Percentiles rank a stretch among this genome's conserved stretches.
Conservation (phyloP, 2,329 filamentous ascomycete species). For the Lasiodiplodia sp. region DNA sequence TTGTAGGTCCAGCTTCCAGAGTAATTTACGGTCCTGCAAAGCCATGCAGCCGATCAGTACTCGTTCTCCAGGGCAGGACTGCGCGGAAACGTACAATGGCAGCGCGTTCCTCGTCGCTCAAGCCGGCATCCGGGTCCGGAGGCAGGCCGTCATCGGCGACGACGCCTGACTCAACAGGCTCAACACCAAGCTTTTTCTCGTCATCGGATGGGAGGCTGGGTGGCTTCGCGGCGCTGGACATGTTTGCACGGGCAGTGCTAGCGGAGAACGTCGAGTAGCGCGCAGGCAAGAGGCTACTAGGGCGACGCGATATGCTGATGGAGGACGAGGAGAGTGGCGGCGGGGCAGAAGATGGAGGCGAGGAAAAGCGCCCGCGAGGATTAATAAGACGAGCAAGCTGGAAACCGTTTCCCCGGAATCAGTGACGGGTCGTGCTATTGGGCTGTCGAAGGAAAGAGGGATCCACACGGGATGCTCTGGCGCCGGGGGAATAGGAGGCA, state of each 20-base stretch:
- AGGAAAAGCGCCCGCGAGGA: neutral
- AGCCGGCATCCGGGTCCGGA: slow-evolving; percentile 68
- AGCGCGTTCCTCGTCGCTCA: slow-evolving; percentile 68
- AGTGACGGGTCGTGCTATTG: neutral
- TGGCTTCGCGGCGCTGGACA: slow-evolving; percentile 6
- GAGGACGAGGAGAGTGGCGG: neutral
- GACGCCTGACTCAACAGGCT: slow-evolving; percentile 28
- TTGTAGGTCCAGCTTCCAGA: slow-evolving; percentile 67
- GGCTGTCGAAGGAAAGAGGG: neutral
- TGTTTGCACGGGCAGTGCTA: neutral
- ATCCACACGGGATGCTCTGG: neutral
- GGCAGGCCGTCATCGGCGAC: slow-evolving; percentile 30
- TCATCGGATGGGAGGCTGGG: slow-evolving; percentile 31
- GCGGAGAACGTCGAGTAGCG: neutral
- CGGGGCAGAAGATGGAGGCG: neutral
- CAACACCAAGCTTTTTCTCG: slow-evolving; percentile 32
- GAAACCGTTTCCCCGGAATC: neutral
- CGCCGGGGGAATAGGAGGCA: neutral
- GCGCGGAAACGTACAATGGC: slow-evolving; percentile 60
- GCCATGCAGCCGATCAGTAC: neutral
- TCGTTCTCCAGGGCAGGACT: neutral
- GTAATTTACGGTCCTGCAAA: slow-evolving; percentile 65
- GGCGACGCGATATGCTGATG: neutral
- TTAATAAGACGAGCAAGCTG: slow-evolving; percentile 6
- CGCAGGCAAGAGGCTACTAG: neutral